Evolutionary conservation across 768 basidiomycete genomes (phyloP), one percentile per base, ranked within the genome.

Genomic region (Boletus sp.): DNA sequence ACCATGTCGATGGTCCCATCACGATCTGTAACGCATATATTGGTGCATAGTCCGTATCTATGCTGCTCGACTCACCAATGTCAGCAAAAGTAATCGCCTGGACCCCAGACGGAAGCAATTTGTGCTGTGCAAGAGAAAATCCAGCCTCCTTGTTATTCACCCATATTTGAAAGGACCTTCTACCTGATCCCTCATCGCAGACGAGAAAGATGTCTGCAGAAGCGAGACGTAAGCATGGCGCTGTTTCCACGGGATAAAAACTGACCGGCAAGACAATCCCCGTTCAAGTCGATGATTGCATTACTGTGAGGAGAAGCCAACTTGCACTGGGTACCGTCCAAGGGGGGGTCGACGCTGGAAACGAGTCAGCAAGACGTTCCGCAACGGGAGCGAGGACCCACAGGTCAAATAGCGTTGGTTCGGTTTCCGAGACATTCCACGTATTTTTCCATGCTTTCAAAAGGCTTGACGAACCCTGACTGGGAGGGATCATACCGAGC

Each of bases 1-100:
- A 99, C 79, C 81, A 98, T 85, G 70, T 98, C 97, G 33, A 98
- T 90, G 1, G 96, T 95, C 1, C 97, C 97, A 64, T 98, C 97
- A 7, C 97, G 86, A 66, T 98, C 95, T 90, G 57, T 2, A 50
- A 29, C 32, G 24, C 12, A 74, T 53, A 47, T 39, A 18, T 52
- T 7, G 20, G 51, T 50, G 17, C 47, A n/a, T 6, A 56, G 24
- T 33, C 8, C 24, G 3, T 9, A 33, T 32, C 28, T 40, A 24
- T 18, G 44, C 42, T 15, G n/a, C 2, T 36, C 54, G 37, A 40
- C 78, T 55, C 66, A 92, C 94, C 90, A 62, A 98, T 82, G 62
- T 99, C 96, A 40, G 90, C 94, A 63, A 99, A 98, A 0, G 88
- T 82, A 29, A 98, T 82, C 0, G 86, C 76, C 61, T 92, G 93